Percentiles rank a stretch among this genome's conserved stretches.
Conservation (phyloP, 257 asterid species). For the Fraxinus pennsylvanica region DNA sequence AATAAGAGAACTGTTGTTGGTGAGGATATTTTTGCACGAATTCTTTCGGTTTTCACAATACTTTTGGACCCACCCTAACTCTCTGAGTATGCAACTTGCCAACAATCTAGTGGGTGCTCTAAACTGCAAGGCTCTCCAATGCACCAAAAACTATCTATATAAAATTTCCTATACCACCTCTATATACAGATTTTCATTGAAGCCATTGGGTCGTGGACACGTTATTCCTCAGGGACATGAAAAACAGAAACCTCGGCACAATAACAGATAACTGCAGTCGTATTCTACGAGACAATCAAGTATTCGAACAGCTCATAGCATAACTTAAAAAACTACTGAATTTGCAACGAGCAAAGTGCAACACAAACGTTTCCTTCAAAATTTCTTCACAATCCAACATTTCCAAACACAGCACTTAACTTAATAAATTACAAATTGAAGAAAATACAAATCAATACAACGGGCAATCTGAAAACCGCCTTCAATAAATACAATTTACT, state of each 20-base stretch:
- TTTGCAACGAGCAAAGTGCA: no score
- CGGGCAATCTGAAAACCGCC: neutral
- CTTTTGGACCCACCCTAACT: neutral
- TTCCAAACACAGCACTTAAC: neutral
- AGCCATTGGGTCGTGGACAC: neutral
- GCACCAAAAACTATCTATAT: neutral
- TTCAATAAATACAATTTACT: neutral
- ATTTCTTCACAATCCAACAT: neutral
- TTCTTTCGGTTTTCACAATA: neutral
- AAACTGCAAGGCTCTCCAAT: neutral
- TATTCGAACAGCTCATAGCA: no score
- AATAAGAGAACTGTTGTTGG: neutral
- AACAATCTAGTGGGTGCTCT: neutral
- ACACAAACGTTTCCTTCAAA: neutral
- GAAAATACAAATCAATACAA: neutral
- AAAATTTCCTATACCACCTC: neutral
- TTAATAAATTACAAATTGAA: neutral
- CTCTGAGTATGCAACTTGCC: neutral
- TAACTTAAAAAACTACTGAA: no score
- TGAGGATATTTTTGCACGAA: neutral
- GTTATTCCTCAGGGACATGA: neutral
- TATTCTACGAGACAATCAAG: neutral
- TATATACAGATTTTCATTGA: neutral
- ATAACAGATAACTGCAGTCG: neutral
- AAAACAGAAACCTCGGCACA: neutral